phyloP scores from a whole-genome alignment of 1,139 yeast species.

The Yamadazyma membranifaciens region DNA sequence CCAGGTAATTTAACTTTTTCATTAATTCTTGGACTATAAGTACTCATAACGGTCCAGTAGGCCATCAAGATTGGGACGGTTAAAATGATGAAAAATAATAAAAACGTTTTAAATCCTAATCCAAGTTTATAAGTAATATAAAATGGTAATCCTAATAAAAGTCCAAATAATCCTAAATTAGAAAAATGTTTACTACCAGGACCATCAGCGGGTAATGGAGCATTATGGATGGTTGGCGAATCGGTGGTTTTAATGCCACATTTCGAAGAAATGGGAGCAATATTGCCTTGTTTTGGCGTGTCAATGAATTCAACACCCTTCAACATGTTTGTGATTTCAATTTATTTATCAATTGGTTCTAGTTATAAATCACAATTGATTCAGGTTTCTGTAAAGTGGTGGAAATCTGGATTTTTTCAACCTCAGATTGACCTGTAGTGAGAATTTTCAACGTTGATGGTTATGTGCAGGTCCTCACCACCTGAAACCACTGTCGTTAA shows the following conservation, averaged over 20 bases:
- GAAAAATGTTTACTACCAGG: constrained; percentile 79
- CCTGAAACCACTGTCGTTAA: too few species aligned
- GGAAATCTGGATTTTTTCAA: not conserved
- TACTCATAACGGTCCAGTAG: constrained; percentile 78
- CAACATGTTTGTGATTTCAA: constrained; percentile 24
- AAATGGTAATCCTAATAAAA: constrained; percentile 62
- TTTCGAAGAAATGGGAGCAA: constrained; percentile 46
- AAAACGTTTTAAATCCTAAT: constrained; percentile 70
- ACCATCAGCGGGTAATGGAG: constrained; percentile 90
- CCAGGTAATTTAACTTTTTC: constrained; percentile 77
- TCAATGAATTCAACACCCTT: constrained; percentile 48
- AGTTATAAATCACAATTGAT: not conserved
- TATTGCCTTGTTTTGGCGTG: constrained; percentile 56
- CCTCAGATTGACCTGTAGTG: not conserved
- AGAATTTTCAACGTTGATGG: not conserved
- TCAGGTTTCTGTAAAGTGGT: too few species aligned
- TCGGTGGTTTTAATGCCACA: constrained; percentile 64
- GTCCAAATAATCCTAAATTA: constrained; percentile 53
- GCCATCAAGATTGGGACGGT: constrained; percentile 73
- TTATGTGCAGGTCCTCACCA: not conserved
- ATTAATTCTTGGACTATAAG: constrained; percentile 78
- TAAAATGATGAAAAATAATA: constrained; percentile 50
- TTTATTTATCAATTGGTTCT: not conserved
- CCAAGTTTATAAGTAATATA: constrained; percentile 66
- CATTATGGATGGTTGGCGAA: constrained; percentile 76